Percentiles rank a stretch among this genome's conserved stretches.
Evolutionary conservation across 164 flowering plant genomes (phyloP).

Genomic region (Taxillus chinensis): DNA sequence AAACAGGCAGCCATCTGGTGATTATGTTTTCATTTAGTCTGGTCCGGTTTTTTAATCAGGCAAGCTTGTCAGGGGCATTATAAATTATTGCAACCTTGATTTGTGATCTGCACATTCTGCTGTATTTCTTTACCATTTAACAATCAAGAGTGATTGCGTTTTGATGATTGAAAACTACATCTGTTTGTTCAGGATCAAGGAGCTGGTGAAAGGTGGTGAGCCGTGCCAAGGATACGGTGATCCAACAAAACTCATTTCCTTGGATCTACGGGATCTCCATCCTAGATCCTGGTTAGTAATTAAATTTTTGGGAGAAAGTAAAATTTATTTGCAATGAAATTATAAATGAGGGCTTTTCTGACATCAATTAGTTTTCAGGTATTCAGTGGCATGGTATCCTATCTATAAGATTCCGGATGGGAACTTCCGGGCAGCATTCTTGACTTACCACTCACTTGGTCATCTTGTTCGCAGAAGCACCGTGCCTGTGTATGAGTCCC

Average conservation of each 20-base stretch:
- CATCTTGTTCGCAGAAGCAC: conserved; percentile 32
- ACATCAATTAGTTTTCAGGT: conserved; percentile 36
- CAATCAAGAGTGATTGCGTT: too few species aligned
- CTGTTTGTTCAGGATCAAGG: conserved; percentile 39
- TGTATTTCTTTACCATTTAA: too few species aligned
- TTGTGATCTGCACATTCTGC: too few species aligned
- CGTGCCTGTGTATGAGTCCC: conserved; percentile 8
- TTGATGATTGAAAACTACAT: too few species aligned
- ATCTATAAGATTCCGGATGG: conserved; percentile 73
- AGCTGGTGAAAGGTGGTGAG: conserved; percentile 33
- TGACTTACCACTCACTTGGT: conserved; percentile 78
- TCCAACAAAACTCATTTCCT: conserved; percentile 30
- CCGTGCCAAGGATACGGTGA: conserved; percentile 39
- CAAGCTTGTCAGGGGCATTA: too few species aligned
- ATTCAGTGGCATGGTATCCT: conserved; percentile 89
- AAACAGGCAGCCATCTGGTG: too few species aligned
- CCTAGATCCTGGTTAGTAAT: conserved; percentile 64
- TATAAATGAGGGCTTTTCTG: neutral
- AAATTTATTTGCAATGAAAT: neutral
- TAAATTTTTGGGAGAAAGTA: neutral
- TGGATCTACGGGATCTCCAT: conserved; percentile 45
- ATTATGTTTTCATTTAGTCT: too few species aligned
- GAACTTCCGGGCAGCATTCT: conserved; percentile 55
- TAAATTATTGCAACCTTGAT: too few species aligned
- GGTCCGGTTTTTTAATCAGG: too few species aligned